Base-by-base conservation (phyloP, 257 asterid species). In the Solanum chilense region DNA sequence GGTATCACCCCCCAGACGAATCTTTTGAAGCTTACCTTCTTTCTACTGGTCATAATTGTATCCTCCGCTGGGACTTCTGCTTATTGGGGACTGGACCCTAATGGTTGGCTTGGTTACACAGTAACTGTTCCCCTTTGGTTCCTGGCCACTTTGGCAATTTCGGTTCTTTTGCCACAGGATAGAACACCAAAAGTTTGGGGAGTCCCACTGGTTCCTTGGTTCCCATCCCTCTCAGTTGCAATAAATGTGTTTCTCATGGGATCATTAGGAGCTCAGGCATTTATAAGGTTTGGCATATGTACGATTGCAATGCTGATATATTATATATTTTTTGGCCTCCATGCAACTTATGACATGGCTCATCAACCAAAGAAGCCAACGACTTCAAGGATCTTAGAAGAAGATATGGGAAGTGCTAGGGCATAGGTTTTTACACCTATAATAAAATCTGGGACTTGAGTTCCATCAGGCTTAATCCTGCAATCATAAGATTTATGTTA, bases 211-310 rank as follows among this genome's bases (percentile, higher is more conserved):
- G 94, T 93, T 33, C 96, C 96, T 31, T 92, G 96, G 96, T 42
- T 91, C 39, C 96, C 96, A 7, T 93, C 96, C 13, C 44, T 90
- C 86, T 92, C 96, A 10, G 93, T 92, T 62, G 94, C 92, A 12
- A 89, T 91, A 10, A 93, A 93, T 45, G 56, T 92, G 92, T 93
- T 93, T 87, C 94, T 93, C 84, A 90, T 92, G 95, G 96, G 96
- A 35, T 93, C 94, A 27, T 87, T 93, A 87, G 92, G 93, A 82
- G 93, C 90, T 9, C 83, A 80, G 25, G 91, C 96, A 29, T 93
- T 92, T 86, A 56, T 91, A 18, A 90, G 94, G 88, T 92, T 91
- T 44, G 92, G 80, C 2, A 85, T 91, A 33, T 92, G 95, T 41
- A 93, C 93, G 7, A 84, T 82, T 70, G 74, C 91, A 56, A 92